Evolutionary conservation across 345 rosid species (phyloP).

Genomic region (Lepidium sativum): DNA sequence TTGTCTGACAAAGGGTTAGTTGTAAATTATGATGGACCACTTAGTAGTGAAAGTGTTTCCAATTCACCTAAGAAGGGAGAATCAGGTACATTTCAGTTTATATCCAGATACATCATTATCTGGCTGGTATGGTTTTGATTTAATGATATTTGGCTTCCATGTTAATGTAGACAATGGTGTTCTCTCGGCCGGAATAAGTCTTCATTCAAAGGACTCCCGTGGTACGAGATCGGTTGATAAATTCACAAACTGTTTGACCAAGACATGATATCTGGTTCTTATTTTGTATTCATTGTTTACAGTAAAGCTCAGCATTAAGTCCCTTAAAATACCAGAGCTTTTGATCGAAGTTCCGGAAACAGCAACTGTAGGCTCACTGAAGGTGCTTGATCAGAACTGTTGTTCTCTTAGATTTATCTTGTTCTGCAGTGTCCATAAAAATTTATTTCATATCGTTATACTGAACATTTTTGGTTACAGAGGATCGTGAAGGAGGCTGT

Average conservation of each 20-base stretch:
- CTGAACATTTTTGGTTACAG: conserved; percentile 31
- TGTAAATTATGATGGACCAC: conserved; percentile 60
- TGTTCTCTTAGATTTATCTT: background rate
- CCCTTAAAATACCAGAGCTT: conserved; percentile 85
- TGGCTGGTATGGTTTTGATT: conserved; percentile 5
- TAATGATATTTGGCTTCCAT: conserved; percentile 7
- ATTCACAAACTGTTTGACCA: background rate
- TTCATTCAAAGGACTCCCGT: conserved; percentile 51
- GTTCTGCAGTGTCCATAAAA: background rate
- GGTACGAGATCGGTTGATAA: conserved; percentile 38
- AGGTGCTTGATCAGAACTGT: conserved; percentile 41
- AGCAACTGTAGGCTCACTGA: conserved; percentile 73
- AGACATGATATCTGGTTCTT: background rate
- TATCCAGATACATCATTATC: background rate
- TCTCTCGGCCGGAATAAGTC: conserved; percentile 37
- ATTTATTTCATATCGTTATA: background rate
- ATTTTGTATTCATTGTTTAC: conserved; percentile 28
- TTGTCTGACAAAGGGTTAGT: conserved; percentile 40
- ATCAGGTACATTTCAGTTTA: conserved; percentile 34
- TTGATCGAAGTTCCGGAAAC: conserved; percentile 78
- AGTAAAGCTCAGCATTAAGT: conserved; percentile 90
- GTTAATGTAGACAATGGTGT: conserved; percentile 35
- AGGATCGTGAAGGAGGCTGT: conserved; percentile 78
- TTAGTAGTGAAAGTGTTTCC: conserved; percentile 84
- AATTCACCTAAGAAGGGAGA: conserved; percentile 51